These are phyloP conservation scores for Yarrowia keelungensis DNA, from an alignment of 805 yeast genomes.

Conservation along the genomic window DNA sequence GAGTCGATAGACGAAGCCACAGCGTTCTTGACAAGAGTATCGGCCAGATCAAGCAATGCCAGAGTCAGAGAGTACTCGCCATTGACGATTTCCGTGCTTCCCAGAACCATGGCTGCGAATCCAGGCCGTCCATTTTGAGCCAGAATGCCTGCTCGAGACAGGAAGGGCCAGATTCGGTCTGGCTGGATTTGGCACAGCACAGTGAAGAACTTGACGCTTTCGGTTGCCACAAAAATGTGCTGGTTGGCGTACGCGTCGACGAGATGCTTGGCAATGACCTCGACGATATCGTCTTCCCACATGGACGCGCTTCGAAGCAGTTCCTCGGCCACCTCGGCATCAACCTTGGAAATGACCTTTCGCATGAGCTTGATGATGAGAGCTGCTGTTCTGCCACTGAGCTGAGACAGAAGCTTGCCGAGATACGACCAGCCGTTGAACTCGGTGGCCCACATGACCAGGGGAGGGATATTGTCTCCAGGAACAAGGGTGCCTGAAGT, in stretches of 20 bases:
- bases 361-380: slow-evolving; percentile 61
- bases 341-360: slow-evolving; percentile 55
- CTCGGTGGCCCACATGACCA: slow-evolving; percentile 70
- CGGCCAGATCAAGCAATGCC: slow-evolving; percentile 62
- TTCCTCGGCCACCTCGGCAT: slow-evolving; percentile 54
- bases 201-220: slow-evolving; percentile 59
- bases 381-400: slow-evolving; percentile 52
- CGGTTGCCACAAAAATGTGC: slow-evolving; percentile 55
- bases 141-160: slow-evolving; percentile 70
- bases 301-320: slow-evolving; percentile 50
- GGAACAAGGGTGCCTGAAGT: slow-evolving; percentile 78
- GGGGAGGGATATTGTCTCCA: slow-evolving; percentile 50
- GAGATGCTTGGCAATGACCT: slow-evolving; percentile 67
- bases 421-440: slow-evolving; percentile 88
- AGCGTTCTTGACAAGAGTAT: slow-evolving; percentile 58
- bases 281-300: slow-evolving; percentile 62
- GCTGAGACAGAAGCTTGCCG: slow-evolving; percentile 67
- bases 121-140: slow-evolving; percentile 72
- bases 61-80: slow-evolving; percentile 73
- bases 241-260: slow-evolving; percentile 71
- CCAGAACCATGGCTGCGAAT: slow-evolving; percentile 63
- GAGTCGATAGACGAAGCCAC: slow-evolving; percentile 50
- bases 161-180: slow-evolving; percentile 78
- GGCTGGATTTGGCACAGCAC: slow-evolving; percentile 60
- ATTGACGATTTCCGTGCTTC: slow-evolving; percentile 72